Evolutionary conservation across 140 eudicot genomes (phyloP), one percentile per base, ranked within the genome.

Genomic region (Anethum foeniculum): DNA sequence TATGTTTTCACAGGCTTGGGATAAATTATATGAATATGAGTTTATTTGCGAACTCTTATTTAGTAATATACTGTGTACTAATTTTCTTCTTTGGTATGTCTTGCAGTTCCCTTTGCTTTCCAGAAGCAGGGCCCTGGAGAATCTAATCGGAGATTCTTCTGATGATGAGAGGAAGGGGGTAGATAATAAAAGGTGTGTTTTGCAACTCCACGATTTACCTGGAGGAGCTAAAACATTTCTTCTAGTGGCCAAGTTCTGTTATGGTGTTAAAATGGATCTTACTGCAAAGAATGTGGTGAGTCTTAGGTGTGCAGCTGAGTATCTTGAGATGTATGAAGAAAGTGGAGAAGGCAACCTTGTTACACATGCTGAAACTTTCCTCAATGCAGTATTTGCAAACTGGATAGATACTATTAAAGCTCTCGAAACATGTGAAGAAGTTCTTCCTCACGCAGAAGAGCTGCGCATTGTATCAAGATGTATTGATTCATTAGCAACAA

Each of bases 81-180:
- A 30, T 68, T 54, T 32, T 49, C 32, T 75, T 79, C 18, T 65
- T 82, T 77, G 65, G 51, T 67, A 48, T 71, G 51, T 80, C n/a
- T 85, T 81, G 85, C 93, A 91, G 96, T 89, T 91, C 79, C 96
- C 93, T 0, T 78, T 91, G 78, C 64, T 91, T 75, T 91, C 96
- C 39, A 89, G 89, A 81, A 91, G 93, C 87, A 83, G 78, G 80
- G 79, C 80, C 9, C 64, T 91, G 84, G 93, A 89, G 80, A 84
- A 79, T 75, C 82, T 86, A 1, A 84, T 89, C 14, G 90, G 81
- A 67, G 91, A 91, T 34, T 80, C 81, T n/a, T 84, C 90, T 1
- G 88, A 87, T 32, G 84, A 84, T 46, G 88, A 86, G 75, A 80
- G 23, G 68, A 81, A 83, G 88, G 76, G 79, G 32, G 77, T 87